phyloP scores from a whole-genome alignment of 2,329 filamentous ascomycete genomes.

The Lachnellula willkommii region DNA sequence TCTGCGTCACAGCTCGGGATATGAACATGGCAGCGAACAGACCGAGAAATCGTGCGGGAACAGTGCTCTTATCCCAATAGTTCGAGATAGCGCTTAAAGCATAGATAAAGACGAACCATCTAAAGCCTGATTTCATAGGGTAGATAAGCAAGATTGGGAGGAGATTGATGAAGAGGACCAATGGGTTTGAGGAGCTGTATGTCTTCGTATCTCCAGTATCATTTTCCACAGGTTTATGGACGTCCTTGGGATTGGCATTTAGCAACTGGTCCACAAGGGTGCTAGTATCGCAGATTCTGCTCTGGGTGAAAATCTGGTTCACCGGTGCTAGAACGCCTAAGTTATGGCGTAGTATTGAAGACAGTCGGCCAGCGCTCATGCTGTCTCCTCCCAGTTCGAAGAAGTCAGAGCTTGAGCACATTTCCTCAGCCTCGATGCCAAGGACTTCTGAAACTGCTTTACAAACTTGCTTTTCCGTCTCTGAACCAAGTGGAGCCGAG shows the following conservation, averaged over 20 bases:
- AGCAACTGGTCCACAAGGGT: slow-evolving; percentile 5
- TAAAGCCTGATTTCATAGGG: slow-evolving; percentile 45
- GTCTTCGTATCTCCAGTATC: slow-evolving; percentile 35
- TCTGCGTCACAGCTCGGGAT: slow-evolving; percentile 36
- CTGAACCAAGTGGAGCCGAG: neutral
- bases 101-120: slow-evolving; percentile 50
- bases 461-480: slow-evolving; percentile 36
- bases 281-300: slow-evolving; percentile 34
- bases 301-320: slow-evolving; percentile 46
- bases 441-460: slow-evolving; percentile 44
- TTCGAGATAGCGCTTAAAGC: slow-evolving; percentile 38
- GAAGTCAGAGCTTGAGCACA: slow-evolving; percentile 42
- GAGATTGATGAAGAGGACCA: slow-evolving; percentile 46
- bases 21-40: slow-evolving; percentile 42
- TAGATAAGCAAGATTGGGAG: slow-evolving; percentile 45
- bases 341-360: slow-evolving; percentile 45
- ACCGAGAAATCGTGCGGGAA: slow-evolving; percentile 44
- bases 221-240: neutral
- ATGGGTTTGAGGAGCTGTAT: slow-evolving; percentile 45
- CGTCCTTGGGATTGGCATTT: neutral
- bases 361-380: slow-evolving; percentile 46
- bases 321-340: slow-evolving; percentile 47
- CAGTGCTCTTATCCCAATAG: slow-evolving; percentile 35
- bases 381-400: slow-evolving; percentile 51
- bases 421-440: slow-evolving; percentile 34